A percentile compares a stretch with the other conserved stretches of the same genome.
These are phyloP conservation scores for Achaetomiella virescens DNA, from an alignment of 495 filamentous ascomycete species.

Conservation along the genomic window DNA sequence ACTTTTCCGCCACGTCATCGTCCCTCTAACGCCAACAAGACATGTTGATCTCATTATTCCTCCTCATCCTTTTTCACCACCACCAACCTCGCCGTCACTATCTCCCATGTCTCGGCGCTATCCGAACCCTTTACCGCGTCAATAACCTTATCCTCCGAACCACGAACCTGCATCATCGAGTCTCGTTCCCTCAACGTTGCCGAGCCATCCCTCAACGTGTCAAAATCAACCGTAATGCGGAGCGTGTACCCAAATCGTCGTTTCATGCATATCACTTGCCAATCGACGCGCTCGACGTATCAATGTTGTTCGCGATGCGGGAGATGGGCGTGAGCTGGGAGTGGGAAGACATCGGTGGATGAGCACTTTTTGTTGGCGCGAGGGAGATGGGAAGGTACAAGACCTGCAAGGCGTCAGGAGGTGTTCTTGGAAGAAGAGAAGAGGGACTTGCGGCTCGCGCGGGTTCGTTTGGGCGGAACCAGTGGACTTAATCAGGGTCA, in stretches of 20 bases:
- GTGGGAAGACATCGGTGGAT: slow-evolving; percentile 58
- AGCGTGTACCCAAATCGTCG: slow-evolving; percentile 62
- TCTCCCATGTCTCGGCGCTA: slow-evolving; percentile 57
- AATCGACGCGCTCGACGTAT: slow-evolving; percentile 61
- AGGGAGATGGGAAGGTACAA: slow-evolving; percentile 61
- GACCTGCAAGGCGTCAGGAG: slow-evolving; percentile 39
- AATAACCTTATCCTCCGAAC: slow-evolving; percentile 59
- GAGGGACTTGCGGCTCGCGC: slow-evolving; percentile 53
- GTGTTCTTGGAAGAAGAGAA: neutral
- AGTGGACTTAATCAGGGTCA: slow-evolving; percentile 42
- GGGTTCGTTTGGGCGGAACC: slow-evolving; percentile 53
- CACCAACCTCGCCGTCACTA: neutral
- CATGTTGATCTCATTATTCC: neutral
- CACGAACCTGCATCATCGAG: slow-evolving; percentile 60
- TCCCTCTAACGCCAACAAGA: neutral
- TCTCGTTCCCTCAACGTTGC: slow-evolving; percentile 66
- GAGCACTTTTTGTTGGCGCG: slow-evolving; percentile 64
- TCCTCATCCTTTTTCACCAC: neutral
- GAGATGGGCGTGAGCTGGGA: slow-evolving; percentile 52
- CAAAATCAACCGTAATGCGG: slow-evolving; percentile 64
- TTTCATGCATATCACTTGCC: slow-evolving; percentile 64
- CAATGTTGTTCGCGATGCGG: slow-evolving; percentile 57
- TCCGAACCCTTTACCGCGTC: slow-evolving; percentile 55
- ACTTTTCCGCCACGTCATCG: neutral
- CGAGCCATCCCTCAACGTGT: slow-evolving; percentile 60